Evolutionary conservation across 2,329 filamentous ascomycete genomes (phyloP).

Genomic region (Pyrenophora graminea): DNA sequence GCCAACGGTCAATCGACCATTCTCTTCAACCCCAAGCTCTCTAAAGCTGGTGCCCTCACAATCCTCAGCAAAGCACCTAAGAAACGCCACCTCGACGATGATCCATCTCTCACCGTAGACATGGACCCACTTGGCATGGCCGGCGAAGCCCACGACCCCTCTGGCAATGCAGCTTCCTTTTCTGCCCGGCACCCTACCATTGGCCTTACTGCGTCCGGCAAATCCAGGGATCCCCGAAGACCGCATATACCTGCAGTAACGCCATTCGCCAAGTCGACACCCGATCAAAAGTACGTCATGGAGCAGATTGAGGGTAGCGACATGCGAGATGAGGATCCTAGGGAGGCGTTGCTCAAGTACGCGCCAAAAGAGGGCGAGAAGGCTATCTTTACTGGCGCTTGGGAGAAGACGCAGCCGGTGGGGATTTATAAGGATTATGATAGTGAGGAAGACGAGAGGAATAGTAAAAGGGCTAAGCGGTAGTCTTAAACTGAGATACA

Average conservation of each 20-base stretch:
- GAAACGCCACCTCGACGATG: constrained; percentile 92
- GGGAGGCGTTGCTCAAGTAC: constrained; percentile 93
- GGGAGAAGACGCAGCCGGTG: constrained; percentile 88
- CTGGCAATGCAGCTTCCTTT: constrained; percentile 60
- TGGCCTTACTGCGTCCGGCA: constrained; percentile 77
- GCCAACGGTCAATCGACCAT: constrained; percentile 88
- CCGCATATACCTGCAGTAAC: constrained; percentile 85
- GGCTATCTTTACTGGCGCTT: constrained; percentile 91
- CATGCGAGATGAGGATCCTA: constrained; percentile 95
- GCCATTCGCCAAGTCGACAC: constrained; percentile 87
- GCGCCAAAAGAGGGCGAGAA: constrained; percentile 91
- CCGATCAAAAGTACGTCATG: constrained; percentile 86
- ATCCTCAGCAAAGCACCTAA: constrained; percentile 94
- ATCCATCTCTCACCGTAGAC: constrained; percentile 71
- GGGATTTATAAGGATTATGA: constrained; percentile 89
- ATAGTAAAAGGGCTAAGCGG: constrained; percentile 60
- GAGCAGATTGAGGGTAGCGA: constrained; percentile 85
- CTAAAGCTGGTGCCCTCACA: constrained; percentile 77
- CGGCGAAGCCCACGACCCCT: constrained; percentile 72
- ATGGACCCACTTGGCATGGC: constrained; percentile 83
- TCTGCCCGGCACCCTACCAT: constrained; percentile 68
- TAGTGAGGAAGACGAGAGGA: constrained; percentile 77
- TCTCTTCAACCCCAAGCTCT: constrained; percentile 86
- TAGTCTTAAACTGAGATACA: constrained; percentile 4
- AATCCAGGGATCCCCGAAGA: constrained; percentile 75